Base-by-base conservation (phyloP, 495 filamentous ascomycete genomes). In the Aspergillus hancockii region DNA sequence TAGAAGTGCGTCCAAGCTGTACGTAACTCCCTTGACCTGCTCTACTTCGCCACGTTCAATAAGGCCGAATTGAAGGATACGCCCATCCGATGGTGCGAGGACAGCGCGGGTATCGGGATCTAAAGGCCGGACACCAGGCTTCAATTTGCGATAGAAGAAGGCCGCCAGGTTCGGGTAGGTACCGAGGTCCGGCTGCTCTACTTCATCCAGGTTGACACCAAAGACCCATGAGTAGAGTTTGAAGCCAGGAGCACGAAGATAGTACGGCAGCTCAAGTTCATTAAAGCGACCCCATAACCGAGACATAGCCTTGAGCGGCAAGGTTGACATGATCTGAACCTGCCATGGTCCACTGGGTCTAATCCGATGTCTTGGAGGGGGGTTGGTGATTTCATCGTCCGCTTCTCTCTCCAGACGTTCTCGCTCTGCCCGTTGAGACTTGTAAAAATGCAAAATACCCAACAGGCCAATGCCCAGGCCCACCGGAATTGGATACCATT, bases 11-110 rank as follows among this genome's bases (percentile, higher is more conserved):
- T 98, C 94, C 49, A 99, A 81, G 58, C 89, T 94, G 72, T 99
- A 99, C 4, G 92, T 98, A 82, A 98, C 93, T 47, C 94, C 94
- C 72, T 99, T 99, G 40, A 98, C 93, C 71, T 98, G 94, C 72
- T 98, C 94, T n/a, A 99, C 93, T 63, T 96, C 89, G 30, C 93
- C 93, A 51, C 89, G 83, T 62, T 94, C 88, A 56, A 99, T 96
- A 62, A 83, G 88, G 4, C 94, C 94, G 65, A 91, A 98, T 67
- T 98, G 94, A 16, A 99, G 79, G 28, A 99, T 81, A 51, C 87
- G 85, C 9, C 94, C 95, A 72, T 99, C 94, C 14, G 95, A 83
- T 13, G 94, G 94, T 0, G 92, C 90, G 3, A 98, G 72, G 10
- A 98, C 77, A 2, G 90, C 88, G 62, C 85, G 86, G 3, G 83